phyloP scores from a whole-genome alignment of 1,139 yeast species.

The Sugiyamaella paludigena region DNA sequence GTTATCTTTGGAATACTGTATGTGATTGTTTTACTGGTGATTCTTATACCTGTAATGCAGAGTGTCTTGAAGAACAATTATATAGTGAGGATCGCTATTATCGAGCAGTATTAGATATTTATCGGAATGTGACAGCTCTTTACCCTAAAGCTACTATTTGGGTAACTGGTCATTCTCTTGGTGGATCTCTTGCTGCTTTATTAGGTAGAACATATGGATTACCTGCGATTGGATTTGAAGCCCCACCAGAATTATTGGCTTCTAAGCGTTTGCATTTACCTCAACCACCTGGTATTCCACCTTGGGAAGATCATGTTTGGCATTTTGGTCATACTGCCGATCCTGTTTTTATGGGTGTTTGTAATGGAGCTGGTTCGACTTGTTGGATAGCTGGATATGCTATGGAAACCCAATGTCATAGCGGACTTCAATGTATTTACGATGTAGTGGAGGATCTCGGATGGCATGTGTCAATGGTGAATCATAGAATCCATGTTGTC shows the following conservation, averaged over 20 bases:
- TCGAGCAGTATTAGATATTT: conserved; percentile 74
- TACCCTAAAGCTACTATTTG: conserved; percentile 76
- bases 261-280: conserved; percentile 84
- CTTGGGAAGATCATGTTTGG: conserved; percentile 80
- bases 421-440: conserved; percentile 84
- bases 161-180: conserved; percentile 95
- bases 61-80: conserved; percentile 77
- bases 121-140: conserved; percentile 61
- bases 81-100: conserved; percentile 76
- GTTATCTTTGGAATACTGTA: conserved; percentile 91
- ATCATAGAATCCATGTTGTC: conserved; percentile 89
- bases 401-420: conserved; percentile 94
- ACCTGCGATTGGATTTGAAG: conserved; percentile 87
- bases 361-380: conserved; percentile 89
- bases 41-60: conserved; percentile 85
- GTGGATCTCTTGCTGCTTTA: conserved; percentile 81
- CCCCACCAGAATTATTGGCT: conserved; percentile 91
- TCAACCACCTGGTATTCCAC: conserved; percentile 85
- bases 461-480: conserved; percentile 84
- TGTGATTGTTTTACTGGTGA: conserved; percentile 84
- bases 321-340: conserved; percentile 97
- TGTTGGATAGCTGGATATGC: conserved; percentile 96
- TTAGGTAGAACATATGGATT: conserved; percentile 86
- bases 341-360: conserved; percentile 94
- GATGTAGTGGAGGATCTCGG: conserved; percentile 88